Conservation (phyloP, 306 rosid genomes). For the Acacia crassicarpa region DNA sequence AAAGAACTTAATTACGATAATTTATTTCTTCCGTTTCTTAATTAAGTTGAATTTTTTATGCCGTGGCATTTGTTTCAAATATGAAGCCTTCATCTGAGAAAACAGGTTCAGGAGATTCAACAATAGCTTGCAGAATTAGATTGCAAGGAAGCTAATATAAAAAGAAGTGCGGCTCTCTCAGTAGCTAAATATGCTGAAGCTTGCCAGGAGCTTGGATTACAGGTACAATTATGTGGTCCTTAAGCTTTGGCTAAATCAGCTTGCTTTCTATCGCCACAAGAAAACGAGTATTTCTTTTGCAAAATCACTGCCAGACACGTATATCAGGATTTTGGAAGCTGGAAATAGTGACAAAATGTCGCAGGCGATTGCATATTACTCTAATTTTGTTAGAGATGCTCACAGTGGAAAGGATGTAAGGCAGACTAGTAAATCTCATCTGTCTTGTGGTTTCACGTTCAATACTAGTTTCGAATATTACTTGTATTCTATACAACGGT, state of each 20-base stretch:
- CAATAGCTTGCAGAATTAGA: slow-evolving; percentile 84
- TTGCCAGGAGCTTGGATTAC: slow-evolving; percentile 66
- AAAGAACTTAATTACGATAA: too few species aligned
- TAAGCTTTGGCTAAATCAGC: background rate
- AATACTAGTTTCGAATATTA: too few species aligned
- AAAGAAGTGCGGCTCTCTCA: slow-evolving; percentile 76
- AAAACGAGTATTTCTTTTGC: background rate
- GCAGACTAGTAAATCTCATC: background rate
- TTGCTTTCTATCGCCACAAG: background rate
- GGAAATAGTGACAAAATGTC: background rate
- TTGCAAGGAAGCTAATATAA: slow-evolving; percentile 86
- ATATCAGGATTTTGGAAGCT: background rate
- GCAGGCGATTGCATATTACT: background rate
- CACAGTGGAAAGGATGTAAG: background rate
- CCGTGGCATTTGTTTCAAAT: slow-evolving; percentile 10
- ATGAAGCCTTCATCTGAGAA: slow-evolving; percentile 81
- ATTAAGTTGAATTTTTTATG: background rate
- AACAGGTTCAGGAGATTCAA: slow-evolving; percentile 92
- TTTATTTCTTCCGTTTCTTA: too few species aligned
- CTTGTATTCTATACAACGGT: too few species aligned
- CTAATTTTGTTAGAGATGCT: background rate
- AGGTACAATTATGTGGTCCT: background rate
- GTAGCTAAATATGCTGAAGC: slow-evolving; percentile 83
- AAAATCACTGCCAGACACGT: background rate
- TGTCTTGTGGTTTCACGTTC: too few species aligned